Conservation (phyloP, 2,329 filamentous ascomycete genomes). For the Hirsutella rhossiliensis region DNA sequence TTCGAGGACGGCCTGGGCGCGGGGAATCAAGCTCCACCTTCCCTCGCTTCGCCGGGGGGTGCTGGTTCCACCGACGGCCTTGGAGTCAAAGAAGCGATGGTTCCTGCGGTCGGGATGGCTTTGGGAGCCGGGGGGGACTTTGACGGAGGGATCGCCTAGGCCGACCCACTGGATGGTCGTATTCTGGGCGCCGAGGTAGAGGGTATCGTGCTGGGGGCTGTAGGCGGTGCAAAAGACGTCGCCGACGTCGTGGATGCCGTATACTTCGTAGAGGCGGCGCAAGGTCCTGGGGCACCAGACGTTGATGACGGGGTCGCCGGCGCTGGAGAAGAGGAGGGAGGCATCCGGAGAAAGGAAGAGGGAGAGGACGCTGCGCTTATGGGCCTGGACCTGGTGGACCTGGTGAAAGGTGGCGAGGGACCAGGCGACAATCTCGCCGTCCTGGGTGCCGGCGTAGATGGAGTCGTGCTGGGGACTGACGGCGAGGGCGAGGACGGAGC, state of each 20-base stretch:
- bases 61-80: slow-evolving; percentile 68
- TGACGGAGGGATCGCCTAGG: slow-evolving; percentile 49
- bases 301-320: slow-evolving; percentile 87
- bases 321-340: slow-evolving; percentile 76
- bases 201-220: slow-evolving; percentile 63
- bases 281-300: slow-evolving; percentile 78
- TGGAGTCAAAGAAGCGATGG: slow-evolving; percentile 88
- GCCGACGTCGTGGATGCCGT: slow-evolving; percentile 86
- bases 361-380: slow-evolving; percentile 82
- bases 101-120: slow-evolving; percentile 65
- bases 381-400: slow-evolving; percentile 68
- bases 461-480: slow-evolving; percentile 65
- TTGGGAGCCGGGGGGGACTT: slow-evolving; percentile 48
- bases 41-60: slow-evolving; percentile 61
- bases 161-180: slow-evolving; percentile 90
- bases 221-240: slow-evolving; percentile 95
- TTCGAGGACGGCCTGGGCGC: slow-evolving; percentile 51
- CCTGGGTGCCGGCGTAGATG: slow-evolving; percentile 87
- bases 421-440: slow-evolving; percentile 88
- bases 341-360: slow-evolving; percentile 68
- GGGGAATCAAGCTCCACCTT: slow-evolving; percentile 41
- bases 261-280: slow-evolving; percentile 73
- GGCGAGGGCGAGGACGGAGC: slow-evolving; percentile 71
- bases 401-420: slow-evolving; percentile 79
- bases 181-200: slow-evolving; percentile 90